These are phyloP conservation scores for Hemisphaericaspora xylanilytica DNA, from an alignment of 1,139 yeast genomes.

Conservation along the genomic window DNA sequence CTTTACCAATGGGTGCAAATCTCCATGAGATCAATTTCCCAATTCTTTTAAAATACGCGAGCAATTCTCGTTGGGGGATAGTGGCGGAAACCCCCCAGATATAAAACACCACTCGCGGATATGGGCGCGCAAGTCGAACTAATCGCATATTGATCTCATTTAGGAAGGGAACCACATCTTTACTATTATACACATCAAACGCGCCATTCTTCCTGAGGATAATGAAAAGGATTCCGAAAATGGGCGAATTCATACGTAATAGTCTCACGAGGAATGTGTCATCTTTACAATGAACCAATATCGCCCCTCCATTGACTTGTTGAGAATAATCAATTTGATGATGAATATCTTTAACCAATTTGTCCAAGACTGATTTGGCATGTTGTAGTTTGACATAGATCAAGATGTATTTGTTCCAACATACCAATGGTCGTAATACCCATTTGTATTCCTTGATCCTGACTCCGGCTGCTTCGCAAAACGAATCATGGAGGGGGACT, in stretches of 20 bases:
- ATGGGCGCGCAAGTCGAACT: conserved; percentile 2
- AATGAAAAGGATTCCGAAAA: conserved; percentile 6
- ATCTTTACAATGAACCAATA: conserved; percentile 8
- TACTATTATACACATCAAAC: neutral
- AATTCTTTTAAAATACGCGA: conserved; percentile 6
- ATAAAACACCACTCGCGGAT: conserved; percentile 6
- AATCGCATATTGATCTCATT: conserved; percentile 10
- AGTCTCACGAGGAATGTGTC: conserved; percentile 2
- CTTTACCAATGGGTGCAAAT: conserved; percentile 10
- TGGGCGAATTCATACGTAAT: conserved; percentile 4
- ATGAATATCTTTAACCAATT: neutral
- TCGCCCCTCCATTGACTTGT: conserved; percentile 4
- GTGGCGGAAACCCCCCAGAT: conserved; percentile 11
- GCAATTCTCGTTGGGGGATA: conserved; percentile 4
- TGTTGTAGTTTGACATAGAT: conserved; percentile 3
- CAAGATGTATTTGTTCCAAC: conserved; percentile 4
- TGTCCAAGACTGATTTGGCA: neutral
- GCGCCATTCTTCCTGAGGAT: neutral
- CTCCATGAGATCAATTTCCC: conserved; percentile 10
- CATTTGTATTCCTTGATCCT: neutral
- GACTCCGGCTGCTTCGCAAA: too few relatives aligned
- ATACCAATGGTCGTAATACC: neutral
- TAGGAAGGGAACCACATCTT: neutral
- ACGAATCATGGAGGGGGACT: conserved; percentile 7
- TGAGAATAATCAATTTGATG: conserved; percentile 7